A percentile compares a stretch with the other conserved stretches of the same genome.
These are phyloP conservation scores for Pelagomonas calceolata DNA, from an alignment of 108 stramenopile species.

Conservation along the genomic window DNA sequence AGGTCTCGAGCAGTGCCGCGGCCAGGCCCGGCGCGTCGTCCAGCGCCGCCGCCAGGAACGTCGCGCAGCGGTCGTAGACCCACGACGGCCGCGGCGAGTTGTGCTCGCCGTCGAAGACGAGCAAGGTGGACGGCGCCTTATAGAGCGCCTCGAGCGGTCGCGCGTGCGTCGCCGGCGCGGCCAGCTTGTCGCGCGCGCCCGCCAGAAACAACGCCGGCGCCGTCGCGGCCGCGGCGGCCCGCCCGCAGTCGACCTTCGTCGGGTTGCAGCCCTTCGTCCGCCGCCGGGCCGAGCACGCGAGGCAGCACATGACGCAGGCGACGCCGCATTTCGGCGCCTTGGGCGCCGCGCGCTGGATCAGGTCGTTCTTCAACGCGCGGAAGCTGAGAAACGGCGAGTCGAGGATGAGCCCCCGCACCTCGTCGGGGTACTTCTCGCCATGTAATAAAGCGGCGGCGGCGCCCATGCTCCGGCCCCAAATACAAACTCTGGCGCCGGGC, in stretches of 20 bases:
- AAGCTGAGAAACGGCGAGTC: slow-evolving; percentile 41
- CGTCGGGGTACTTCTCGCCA: slow-evolving; percentile 27
- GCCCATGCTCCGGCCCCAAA: slow-evolving; percentile 56
- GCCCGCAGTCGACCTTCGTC: neutral
- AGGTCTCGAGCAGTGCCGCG: too few relatives aligned
- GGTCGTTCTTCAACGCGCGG: slow-evolving; percentile 13
- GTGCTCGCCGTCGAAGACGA: neutral
- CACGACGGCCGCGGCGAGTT: neutral
- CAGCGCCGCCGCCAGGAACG: neutral
- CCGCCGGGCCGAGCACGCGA: neutral
- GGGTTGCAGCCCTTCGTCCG: neutral
- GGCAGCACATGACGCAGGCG: neutral
- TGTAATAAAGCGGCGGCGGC: slow-evolving; percentile 50
- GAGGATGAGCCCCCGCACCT: slow-evolving; percentile 37
- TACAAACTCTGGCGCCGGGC: slow-evolving; percentile 20
- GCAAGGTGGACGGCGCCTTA: neutral
- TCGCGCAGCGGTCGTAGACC: neutral
- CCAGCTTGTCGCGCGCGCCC: slow-evolving; percentile 31
- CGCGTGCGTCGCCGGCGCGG: slow-evolving; percentile 25
- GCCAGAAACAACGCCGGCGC: slow-evolving; percentile 34
- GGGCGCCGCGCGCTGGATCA: neutral
- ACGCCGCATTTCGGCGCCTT: neutral
- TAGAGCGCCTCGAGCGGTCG: neutral
- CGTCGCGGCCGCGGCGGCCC: neutral
- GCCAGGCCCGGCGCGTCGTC: too few relatives aligned